These are phyloP conservation scores for Globisporangium ultimum DNA, from an alignment of 352 stramenopile species.

Conservation along the genomic window DNA sequence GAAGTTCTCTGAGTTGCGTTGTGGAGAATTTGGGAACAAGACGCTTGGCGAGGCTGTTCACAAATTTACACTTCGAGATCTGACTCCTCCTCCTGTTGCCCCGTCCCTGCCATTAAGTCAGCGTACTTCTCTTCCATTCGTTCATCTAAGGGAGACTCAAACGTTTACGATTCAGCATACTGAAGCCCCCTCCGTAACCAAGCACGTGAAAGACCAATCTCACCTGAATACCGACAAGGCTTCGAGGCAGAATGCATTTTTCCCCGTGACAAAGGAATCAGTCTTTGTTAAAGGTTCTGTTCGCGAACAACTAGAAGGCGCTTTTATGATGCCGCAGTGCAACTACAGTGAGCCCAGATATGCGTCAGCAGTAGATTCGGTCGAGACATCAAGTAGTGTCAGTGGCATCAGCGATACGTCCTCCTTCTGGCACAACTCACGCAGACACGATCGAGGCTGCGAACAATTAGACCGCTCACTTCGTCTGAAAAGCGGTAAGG, in stretches of 20 bases:
- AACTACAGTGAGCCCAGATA: not conserved
- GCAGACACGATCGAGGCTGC: not conserved
- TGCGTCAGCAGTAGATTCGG: not conserved
- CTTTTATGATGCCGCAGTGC: not conserved
- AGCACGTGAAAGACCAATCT: not conserved
- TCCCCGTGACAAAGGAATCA: not conserved
- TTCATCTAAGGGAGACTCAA: conserved; percentile 4
- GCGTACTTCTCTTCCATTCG: not conserved
- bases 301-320: not conserved
- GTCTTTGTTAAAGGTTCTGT: not conserved
- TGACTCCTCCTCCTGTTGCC: not conserved
- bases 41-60: conserved; percentile 58
- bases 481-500: not conserved
- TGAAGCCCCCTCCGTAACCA: not conserved
- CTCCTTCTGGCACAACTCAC: conserved; percentile 9
- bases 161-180: conserved; percentile 7
- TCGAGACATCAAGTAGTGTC: conserved; percentile 14
- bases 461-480: not conserved
- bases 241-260: conserved; percentile 2
- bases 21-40: conserved; percentile 66
- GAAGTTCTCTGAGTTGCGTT: conserved; percentile 20
- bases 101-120: conserved; percentile 9
- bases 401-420: conserved; percentile 13
- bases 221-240: not conserved
- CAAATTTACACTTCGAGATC: conserved; percentile 44